Percentiles rank a stretch among this genome's conserved stretches.
Conservation (phyloP, 768 basidiomycete species). For the Suillus subalutaceus region DNA sequence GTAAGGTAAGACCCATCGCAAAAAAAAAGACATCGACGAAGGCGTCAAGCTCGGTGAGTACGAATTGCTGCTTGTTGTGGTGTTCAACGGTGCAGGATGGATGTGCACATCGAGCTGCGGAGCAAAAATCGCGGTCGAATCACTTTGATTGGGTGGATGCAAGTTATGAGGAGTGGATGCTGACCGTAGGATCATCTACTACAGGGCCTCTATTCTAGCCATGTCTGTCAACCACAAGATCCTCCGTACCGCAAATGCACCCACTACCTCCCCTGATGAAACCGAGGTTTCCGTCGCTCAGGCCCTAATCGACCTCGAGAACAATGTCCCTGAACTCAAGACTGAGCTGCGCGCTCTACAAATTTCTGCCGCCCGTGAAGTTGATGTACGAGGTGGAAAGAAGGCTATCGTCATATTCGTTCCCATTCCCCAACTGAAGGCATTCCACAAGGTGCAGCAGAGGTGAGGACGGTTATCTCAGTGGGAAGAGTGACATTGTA, state of each 20-base stretch:
- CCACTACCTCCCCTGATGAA: constrained; percentile 85
- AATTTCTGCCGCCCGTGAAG: constrained; percentile 98
- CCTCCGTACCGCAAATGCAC: constrained; percentile 94
- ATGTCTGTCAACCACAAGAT: constrained; percentile 91
- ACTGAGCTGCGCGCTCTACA: constrained; percentile 92
- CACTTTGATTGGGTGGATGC: constrained; percentile 60
- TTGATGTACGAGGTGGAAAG: constrained; percentile 98
- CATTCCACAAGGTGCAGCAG: constrained; percentile 97
- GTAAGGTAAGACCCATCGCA: constrained; percentile 17
- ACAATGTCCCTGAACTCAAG: constrained; percentile 98
- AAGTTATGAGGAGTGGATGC: constrained; percentile 44
- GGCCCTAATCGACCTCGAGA: constrained; percentile 96
- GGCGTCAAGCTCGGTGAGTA: constrained; percentile 74
- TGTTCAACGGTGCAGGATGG: constrained; percentile 18
- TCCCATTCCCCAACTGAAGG: constrained; percentile 95
- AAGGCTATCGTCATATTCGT: constrained; percentile 99
- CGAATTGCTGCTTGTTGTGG: constrained; percentile 34
- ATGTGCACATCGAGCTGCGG: constrained; percentile 23
- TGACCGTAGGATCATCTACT: constrained; percentile 26
- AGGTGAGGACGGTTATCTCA: constrained; percentile 51
- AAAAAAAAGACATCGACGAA: constrained; percentile 48
- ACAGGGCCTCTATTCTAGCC: constrained; percentile 26
- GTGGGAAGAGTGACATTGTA: constrained; percentile 2
- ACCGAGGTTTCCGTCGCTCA: constrained; percentile 91
- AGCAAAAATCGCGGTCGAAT: constrained; percentile 23